Percentiles rank a stretch among this genome's conserved stretches.
Evolutionary conservation across 1,284 basidiomycete genomes (phyloP).

Genomic region (Pholiota adiposa): DNA sequence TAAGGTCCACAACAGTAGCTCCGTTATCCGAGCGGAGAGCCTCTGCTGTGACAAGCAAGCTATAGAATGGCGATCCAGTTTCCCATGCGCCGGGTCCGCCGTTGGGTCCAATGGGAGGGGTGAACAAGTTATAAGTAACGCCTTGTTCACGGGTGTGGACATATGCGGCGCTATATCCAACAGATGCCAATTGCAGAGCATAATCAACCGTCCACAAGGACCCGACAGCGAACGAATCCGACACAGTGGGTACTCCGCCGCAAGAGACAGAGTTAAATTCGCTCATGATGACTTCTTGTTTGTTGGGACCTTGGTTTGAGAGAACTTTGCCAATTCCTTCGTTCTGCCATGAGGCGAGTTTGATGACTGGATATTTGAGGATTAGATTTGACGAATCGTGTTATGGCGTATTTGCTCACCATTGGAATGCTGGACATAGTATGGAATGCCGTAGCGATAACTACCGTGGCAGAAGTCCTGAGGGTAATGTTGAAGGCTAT

Average conservation of each 20-base stretch:
- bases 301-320: slow-evolving; percentile 27
- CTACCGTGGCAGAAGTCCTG: slow-evolving; percentile 38
- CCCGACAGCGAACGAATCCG: slow-evolving; percentile 63
- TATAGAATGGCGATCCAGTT: slow-evolving; percentile 60
- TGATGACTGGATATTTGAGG: slow-evolving; percentile 31
- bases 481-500: slow-evolving; percentile 43
- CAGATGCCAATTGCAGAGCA: slow-evolving; percentile 53
- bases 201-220: slow-evolving; percentile 65
- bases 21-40: slow-evolving; percentile 49
- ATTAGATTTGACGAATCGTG: neutral
- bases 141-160: slow-evolving; percentile 56
- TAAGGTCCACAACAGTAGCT: slow-evolving; percentile 55
- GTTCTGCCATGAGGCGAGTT: slow-evolving; percentile 48
- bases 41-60: slow-evolving; percentile 60
- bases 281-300: slow-evolving; percentile 53
- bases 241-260: slow-evolving; percentile 56
- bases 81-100: slow-evolving; percentile 46
- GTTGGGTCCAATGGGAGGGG: slow-evolving; percentile 44
- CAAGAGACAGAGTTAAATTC: slow-evolving; percentile 74
- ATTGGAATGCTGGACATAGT: slow-evolving; percentile 43
- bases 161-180: slow-evolving; percentile 51
- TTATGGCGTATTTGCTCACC: slow-evolving; percentile 24
- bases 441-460: slow-evolving; percentile 34
- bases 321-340: slow-evolving; percentile 38
- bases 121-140: slow-evolving; percentile 54